Percentiles rank a stretch among this genome's conserved stretches.
Conservation (phyloP, 805 yeast species). For the Zygosaccharomyces rouxii region DNA sequence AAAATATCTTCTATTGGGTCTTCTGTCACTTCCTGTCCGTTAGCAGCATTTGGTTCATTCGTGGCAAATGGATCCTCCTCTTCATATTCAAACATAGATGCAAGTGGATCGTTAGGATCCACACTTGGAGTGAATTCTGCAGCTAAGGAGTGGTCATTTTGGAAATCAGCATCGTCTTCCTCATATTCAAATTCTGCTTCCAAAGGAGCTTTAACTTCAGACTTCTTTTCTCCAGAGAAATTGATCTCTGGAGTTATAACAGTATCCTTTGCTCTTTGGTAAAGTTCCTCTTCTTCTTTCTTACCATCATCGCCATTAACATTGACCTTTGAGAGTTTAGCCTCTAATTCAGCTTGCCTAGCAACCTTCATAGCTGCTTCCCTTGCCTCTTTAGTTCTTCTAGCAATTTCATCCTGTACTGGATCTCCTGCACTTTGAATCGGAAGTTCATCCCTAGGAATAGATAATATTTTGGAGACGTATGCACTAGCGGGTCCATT, state of each 20-base stretch:
- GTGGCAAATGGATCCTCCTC: constrained; percentile 52
- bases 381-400: constrained; percentile 60
- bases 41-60: constrained; percentile 15
- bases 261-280: constrained; percentile 29
- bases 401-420: constrained; percentile 55
- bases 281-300: constrained; percentile 16
- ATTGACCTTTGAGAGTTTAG: constrained; percentile 20
- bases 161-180: constrained; percentile 16
- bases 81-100: constrained; percentile 42
- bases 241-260: constrained; percentile 25
- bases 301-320: constrained; percentile 15
- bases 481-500: constrained; percentile 66
- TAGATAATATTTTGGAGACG: constrained; percentile 83
- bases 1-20: constrained; percentile 47
- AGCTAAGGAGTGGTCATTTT: constrained; percentile 19
- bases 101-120: constrained; percentile 38
- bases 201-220: constrained; percentile 23
- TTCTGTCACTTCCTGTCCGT: constrained; percentile 31
- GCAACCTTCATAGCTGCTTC: constrained; percentile 67
- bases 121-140: constrained; percentile 28
- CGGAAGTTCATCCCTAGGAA: constrained; percentile 80
- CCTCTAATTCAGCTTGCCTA: constrained; percentile 43
- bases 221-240: constrained; percentile 6
- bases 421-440: constrained; percentile 40
- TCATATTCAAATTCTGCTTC: constrained; percentile 27